Conservation (phyloP, 2,329 filamentous ascomycete species). For the Fusarium annulatum region DNA sequence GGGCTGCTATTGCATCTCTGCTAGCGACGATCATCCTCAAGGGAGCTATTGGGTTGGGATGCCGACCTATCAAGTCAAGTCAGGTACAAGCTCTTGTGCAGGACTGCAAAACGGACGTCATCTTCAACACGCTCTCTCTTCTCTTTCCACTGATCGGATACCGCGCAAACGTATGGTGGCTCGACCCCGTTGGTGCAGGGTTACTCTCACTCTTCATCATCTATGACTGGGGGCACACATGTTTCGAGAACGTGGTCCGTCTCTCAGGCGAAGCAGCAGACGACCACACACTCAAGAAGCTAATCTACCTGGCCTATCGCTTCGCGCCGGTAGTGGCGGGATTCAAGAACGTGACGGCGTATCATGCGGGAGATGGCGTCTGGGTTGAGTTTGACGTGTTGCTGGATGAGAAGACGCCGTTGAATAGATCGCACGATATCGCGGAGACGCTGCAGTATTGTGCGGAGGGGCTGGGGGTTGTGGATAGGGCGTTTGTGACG, state of each 20-base stretch:
- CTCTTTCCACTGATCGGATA: constrained; percentile 81
- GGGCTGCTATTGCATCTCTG: constrained; percentile 61
- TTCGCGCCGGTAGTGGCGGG: constrained; percentile 48
- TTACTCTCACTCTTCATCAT: constrained; percentile 75
- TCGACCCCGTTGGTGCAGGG: constrained; percentile 71
- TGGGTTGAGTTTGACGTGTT: constrained; percentile 51
- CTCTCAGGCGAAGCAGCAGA: constrained; percentile 49
- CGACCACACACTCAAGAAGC: constrained; percentile 46
- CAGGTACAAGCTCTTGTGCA: constrained; percentile 77
- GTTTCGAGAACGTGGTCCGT: constrained; percentile 46
- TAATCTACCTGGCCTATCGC: constrained; percentile 49
- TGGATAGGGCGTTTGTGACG: constrained; percentile 50
- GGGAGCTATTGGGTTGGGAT: constrained; percentile 84
- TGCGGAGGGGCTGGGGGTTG: constrained; percentile 46
- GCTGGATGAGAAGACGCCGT: constrained; percentile 47
- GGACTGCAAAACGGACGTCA: constrained; percentile 72
- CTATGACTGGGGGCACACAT: constrained; percentile 73
- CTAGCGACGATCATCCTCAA: constrained; percentile 81
- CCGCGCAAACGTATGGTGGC: constrained; percentile 71
- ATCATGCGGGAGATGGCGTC: constrained; percentile 50
- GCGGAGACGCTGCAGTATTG: constrained; percentile 51
- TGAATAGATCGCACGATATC: constrained; percentile 48
- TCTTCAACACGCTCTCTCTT: constrained; percentile 89
- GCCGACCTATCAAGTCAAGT: constrained; percentile 82
- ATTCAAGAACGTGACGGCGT: constrained; percentile 50